phyloP scores from a whole-genome alignment of 768 basidiomycete genomes.

The Lactarius hengduanensis region DNA sequence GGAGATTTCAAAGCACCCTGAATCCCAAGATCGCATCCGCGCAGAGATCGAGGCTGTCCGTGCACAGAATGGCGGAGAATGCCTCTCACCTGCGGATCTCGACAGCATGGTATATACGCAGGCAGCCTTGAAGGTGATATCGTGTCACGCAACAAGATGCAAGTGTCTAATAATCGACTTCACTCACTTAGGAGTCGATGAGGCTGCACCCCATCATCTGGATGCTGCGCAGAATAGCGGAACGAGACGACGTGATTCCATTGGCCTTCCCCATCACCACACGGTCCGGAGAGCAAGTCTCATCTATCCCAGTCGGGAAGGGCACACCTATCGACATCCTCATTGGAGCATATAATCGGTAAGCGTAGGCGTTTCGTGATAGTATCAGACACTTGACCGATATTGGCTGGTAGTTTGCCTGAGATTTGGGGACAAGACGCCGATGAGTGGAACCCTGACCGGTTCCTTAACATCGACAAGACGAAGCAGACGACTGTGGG shows the following conservation, averaged over 20 bases:
- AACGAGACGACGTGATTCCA: slow-evolving; percentile 26
- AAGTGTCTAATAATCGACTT: not conserved
- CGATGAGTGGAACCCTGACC: slow-evolving; percentile 26
- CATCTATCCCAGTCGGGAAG: slow-evolving; percentile 23
- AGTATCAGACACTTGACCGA: not conserved
- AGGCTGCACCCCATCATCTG: slow-evolving; percentile 26
- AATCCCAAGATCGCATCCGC: slow-evolving; percentile 25
- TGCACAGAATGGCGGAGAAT: slow-evolving; percentile 5
- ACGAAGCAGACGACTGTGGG: slow-evolving; percentile 21
- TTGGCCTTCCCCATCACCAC: slow-evolving; percentile 23
- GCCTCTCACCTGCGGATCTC: slow-evolving; percentile 12
- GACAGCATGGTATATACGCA: slow-evolving; percentile 24
- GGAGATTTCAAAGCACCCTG: slow-evolving; percentile 26
- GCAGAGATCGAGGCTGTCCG: slow-evolving; percentile 22
- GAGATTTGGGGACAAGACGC: slow-evolving; percentile 28
- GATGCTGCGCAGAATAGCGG: slow-evolving; percentile 16
- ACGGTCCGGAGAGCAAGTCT: slow-evolving; percentile 22
- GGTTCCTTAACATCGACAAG: slow-evolving; percentile 26
- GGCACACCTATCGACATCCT: slow-evolving; percentile 24
- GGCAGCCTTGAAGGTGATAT: slow-evolving; percentile 23
- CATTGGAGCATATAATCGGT: slow-evolving; percentile 26
- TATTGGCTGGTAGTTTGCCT: slow-evolving; percentile 10
- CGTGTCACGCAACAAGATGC: not conserved
- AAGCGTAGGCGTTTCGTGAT: not conserved
- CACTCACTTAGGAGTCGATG: slow-evolving; percentile 23